Evolutionary conservation across 1,139 yeast species (phyloP).

Genomic region (Oligophagozyma castellii): DNA sequence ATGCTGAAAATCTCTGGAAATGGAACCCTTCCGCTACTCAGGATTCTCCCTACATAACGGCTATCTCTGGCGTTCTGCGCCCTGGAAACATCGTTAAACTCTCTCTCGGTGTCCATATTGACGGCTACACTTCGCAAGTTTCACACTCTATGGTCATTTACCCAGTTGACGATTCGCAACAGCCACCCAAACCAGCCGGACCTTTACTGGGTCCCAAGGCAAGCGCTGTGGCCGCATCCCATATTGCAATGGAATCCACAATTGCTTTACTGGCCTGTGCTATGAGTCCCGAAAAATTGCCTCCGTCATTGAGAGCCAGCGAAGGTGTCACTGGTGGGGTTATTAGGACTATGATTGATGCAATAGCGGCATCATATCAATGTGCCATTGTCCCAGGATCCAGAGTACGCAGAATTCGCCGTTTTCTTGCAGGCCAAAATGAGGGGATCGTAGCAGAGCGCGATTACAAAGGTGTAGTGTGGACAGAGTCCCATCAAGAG

Average conservation of each 20-base stretch:
- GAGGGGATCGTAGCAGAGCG: slow-evolving; percentile 84
- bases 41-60: slow-evolving; percentile 10
- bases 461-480: slow-evolving; percentile 83
- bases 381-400: slow-evolving; percentile 87
- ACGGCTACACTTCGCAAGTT: slow-evolving; percentile 81
- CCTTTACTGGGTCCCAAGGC: slow-evolving; percentile 79
- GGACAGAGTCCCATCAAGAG: slow-evolving; percentile 82
- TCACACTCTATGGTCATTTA: slow-evolving; percentile 80
- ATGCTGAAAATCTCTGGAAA: slow-evolving; percentile 27
- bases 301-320: slow-evolving; percentile 25
- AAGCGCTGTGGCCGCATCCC: slow-evolving; percentile 80
- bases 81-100: slow-evolving; percentile 82
- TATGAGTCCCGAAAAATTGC: slow-evolving; percentile 61
- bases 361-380: slow-evolving; percentile 65
- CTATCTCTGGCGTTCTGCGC: slow-evolving; percentile 34
- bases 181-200: slow-evolving; percentile 48
- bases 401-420: slow-evolving; percentile 76
- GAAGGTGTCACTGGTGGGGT: slow-evolving; percentile 45
- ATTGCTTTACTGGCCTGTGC: slow-evolving; percentile 62
- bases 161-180: slow-evolving; percentile 35
- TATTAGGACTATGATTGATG: slow-evolving; percentile 65
- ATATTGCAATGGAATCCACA: slow-evolving; percentile 76
- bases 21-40: slow-evolving; percentile 16
- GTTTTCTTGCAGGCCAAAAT: slow-evolving; percentile 92
- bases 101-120: slow-evolving; percentile 78